Base-by-base conservation (phyloP, 176 grass and related monocot species). In the Dendrocalamus sinicus region DNA sequence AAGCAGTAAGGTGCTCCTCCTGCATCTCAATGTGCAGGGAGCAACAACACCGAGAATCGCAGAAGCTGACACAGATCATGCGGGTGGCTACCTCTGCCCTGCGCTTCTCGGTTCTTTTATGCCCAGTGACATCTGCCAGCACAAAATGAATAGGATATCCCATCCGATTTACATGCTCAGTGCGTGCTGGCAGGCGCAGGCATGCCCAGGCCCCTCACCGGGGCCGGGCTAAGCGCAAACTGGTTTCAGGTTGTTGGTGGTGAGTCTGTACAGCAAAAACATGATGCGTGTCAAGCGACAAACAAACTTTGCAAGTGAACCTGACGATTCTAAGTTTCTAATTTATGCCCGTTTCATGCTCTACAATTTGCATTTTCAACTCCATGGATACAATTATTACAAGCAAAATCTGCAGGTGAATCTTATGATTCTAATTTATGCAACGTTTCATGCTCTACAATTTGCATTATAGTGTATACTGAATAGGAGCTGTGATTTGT, bases 161-260 rank as follows among this genome's bases (percentile, higher is more conserved):
- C 81, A 80, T 85, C 67, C 28, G 14, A 77, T 60, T 40, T 26
- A 53, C 46, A 28, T n/a, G 35, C 70, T 85, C 3, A 22, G 65
- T 28, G 12, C 2, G 7, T 44, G 82, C 93, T 94, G 90, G 85
- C 85, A 95, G 85, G 94, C 84, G 88, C 94, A 99, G 97, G 94
- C 97, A 94, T 94, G 89, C 92, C 91, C 93, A 63, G 90, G 92
- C 94, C 93, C 94, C 96, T 94, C 78, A 99, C 30, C 92, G 96
- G 94, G 96, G 96, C 96, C 94, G 90, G 75, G 94, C 97, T 67
- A 99, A 86, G 88, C 92, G 88, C 92, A 96, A 94, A 89, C 82
- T 93, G 75, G 90, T 79, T 72, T 99, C 97, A 80, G 89, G 64
- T 79, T 89, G 93, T 73, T 95, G 93, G 16, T 94, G 86, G 70